These are phyloP conservation scores for Kalanchoe fedtschenkoi DNA, from an alignment of 164 flowering plant genomes.

Conservation along the genomic window DNA sequence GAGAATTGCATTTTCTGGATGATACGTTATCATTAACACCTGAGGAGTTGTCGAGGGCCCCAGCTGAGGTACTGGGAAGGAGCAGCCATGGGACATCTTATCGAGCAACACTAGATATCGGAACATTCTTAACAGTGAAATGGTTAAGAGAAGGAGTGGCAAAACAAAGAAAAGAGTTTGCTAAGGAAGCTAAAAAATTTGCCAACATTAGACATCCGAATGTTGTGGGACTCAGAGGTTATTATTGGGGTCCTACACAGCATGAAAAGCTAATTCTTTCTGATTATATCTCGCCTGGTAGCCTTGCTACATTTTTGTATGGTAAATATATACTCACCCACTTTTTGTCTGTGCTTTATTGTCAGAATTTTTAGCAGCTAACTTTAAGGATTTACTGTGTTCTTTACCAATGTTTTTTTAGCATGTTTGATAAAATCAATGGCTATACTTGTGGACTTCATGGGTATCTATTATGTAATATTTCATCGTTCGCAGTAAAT, in stretches of 20 bases:
- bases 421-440: not conserved
- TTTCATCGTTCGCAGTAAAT: not conserved
- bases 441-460: too few species aligned
- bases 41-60: slow-evolving; percentile 90
- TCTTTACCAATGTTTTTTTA: not conserved
- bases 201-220: slow-evolving; percentile 92
- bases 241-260: slow-evolving; percentile 98
- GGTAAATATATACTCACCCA: slow-evolving; percentile 43
- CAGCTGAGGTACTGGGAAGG: slow-evolving; percentile 98
- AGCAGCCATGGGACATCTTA: slow-evolving; percentile 99
- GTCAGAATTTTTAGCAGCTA: not conserved
- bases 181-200: slow-evolving; percentile 89
- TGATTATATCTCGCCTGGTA: slow-evolving; percentile 83
- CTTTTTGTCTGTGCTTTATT: not conserved
- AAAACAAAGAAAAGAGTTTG: slow-evolving; percentile 84
- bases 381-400: too few species aligned
- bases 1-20: slow-evolving; percentile 88
- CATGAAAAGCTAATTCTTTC: slow-evolving; percentile 97
- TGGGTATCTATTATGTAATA: too few species aligned
- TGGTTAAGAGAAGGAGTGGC: slow-evolving; percentile 99
- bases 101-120: slow-evolving; percentile 74
- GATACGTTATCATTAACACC: slow-evolving; percentile 66
- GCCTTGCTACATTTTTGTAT: slow-evolving; percentile 87
- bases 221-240: slow-evolving; percentile 87
- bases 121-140: slow-evolving; percentile 79